These are phyloP conservation scores for Purpureocillium lavendulum DNA, from an alignment of 2,329 filamentous ascomycete genomes.

Conservation along the genomic window DNA sequence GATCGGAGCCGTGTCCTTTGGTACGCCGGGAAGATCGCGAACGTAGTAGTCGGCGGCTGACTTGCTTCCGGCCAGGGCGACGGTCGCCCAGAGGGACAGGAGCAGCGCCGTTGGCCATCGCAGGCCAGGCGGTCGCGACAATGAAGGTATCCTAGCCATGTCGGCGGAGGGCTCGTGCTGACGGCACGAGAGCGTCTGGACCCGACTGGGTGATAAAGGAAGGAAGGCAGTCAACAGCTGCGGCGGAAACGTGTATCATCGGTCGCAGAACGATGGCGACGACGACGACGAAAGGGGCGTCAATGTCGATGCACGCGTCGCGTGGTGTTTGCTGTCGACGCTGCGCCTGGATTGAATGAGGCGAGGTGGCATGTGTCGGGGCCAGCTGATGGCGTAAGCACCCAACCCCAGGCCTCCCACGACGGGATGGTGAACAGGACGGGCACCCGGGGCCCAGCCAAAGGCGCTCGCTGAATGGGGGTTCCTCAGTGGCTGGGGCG, in stretches of 20 bases:
- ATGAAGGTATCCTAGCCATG: conserved; percentile 5
- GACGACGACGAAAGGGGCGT: conserved; percentile 1
- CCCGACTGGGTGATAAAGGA: not conserved
- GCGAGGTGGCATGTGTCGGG: conserved; percentile 8
- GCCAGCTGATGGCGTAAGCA: conserved; percentile 3
- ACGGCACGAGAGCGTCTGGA: not conserved
- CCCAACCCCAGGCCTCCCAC: not conserved
- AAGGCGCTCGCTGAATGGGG: no score
- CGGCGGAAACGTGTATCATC: not conserved
- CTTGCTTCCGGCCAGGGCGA: conserved; percentile 19
- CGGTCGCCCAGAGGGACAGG: conserved; percentile 33
- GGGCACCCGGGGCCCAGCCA: no score
- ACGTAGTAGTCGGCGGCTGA: conserved; percentile 77
- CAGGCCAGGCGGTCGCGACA: conserved; percentile 3
- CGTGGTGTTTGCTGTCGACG: not conserved
- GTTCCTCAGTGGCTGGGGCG: no score
- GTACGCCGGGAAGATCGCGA: conserved; percentile 73
- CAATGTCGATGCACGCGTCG: not conserved
- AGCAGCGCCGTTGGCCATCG: conserved; percentile 22
- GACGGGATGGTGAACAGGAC: no score
- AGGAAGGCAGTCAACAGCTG: not conserved
- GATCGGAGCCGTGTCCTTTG: conserved; percentile 59
- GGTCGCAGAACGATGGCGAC: conserved; percentile 1
- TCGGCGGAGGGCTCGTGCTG: conserved; percentile 2
- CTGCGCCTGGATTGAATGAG: not conserved